Conservation (phyloP, 495 filamentous ascomycete species). For the Podospora anserina region DNA sequence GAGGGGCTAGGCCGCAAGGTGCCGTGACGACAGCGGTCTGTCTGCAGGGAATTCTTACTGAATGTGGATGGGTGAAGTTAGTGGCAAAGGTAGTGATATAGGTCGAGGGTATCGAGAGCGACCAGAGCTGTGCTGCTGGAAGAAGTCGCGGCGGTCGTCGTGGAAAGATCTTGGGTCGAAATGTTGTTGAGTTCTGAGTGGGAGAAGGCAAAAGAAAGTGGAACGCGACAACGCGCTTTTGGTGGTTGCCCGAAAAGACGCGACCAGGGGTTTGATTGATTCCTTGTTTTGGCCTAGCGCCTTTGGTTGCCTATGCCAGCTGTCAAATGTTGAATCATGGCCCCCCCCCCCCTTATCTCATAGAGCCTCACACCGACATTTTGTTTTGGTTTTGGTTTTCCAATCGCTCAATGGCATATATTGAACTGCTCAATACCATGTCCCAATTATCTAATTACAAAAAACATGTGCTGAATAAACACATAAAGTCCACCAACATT, state of each 20-base stretch:
- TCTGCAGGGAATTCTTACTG: slow-evolving; percentile 12
- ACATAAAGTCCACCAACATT: background rate
- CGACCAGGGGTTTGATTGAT: slow-evolving; percentile 31
- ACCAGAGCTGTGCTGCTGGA: background rate
- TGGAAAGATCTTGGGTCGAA: slow-evolving; percentile 10
- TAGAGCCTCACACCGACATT: background rate
- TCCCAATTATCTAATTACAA: slow-evolving; percentile 25
- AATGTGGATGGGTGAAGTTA: slow-evolving; percentile 7
- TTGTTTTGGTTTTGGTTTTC: background rate
- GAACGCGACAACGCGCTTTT: slow-evolving; percentile 26
- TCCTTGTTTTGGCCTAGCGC: slow-evolving; percentile 19
- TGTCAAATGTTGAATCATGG: background rate
- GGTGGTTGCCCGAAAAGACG: slow-evolving; percentile 18
- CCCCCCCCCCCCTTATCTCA: background rate
- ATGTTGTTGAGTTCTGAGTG: slow-evolving; percentile 13
- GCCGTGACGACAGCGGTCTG: background rate
- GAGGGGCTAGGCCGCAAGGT: background rate
- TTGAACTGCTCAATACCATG: slow-evolving; percentile 6
- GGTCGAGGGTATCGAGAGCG: background rate
- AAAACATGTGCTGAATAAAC: slow-evolving; percentile 9
- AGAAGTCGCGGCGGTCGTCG: background rate
- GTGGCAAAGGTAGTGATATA: background rate
- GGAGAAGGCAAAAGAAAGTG: slow-evolving; percentile 15
- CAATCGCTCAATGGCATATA: slow-evolving; percentile 2
- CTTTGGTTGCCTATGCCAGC: background rate